Evolutionary conservation across 306 rosid species (phyloP).

Genomic region (Pyrus pyrifolia): DNA sequence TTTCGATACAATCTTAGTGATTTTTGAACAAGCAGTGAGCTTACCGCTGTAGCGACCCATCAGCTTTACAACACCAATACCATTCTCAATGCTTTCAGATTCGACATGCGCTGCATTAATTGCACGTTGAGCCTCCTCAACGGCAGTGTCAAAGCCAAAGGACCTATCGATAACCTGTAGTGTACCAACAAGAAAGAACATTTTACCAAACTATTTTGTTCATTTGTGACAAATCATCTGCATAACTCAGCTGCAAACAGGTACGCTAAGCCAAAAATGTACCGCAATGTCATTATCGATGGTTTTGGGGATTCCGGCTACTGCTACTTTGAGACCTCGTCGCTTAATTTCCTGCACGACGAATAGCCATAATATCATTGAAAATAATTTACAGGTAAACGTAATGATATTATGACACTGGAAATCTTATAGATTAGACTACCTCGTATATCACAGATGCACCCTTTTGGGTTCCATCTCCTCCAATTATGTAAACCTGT

Average conservation of each 20-base stretch:
- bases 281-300: slow-evolving; percentile 94
- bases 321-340: slow-evolving; percentile 86
- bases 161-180: slow-evolving; percentile 71
- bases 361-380: background rate
- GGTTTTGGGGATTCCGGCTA: slow-evolving; percentile 93
- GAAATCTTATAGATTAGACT: background rate
- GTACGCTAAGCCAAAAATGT: slow-evolving; percentile 11
- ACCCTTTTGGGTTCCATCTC: slow-evolving; percentile 97
- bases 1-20: background rate
- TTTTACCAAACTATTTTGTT: background rate
- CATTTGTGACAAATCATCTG: background rate
- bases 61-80: slow-evolving; percentile 88
- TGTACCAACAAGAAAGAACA: slow-evolving; percentile 23
- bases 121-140: slow-evolving; percentile 99
- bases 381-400: background rate
- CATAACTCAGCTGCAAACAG: background rate
- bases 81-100: slow-evolving; percentile 79
- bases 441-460: slow-evolving; percentile 94
- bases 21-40: slow-evolving; percentile 15
- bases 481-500: slow-evolving; percentile 98
- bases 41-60: slow-evolving; percentile 94
- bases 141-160: slow-evolving; percentile 96
- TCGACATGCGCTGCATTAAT: slow-evolving; percentile 98
- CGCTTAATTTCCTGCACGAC: slow-evolving; percentile 68
- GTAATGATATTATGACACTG: too few relatives aligned